These are phyloP conservation scores for Rhodotorula sp. DNA, from an alignment of 1,284 basidiomycete species.

Conservation along the genomic window DNA sequence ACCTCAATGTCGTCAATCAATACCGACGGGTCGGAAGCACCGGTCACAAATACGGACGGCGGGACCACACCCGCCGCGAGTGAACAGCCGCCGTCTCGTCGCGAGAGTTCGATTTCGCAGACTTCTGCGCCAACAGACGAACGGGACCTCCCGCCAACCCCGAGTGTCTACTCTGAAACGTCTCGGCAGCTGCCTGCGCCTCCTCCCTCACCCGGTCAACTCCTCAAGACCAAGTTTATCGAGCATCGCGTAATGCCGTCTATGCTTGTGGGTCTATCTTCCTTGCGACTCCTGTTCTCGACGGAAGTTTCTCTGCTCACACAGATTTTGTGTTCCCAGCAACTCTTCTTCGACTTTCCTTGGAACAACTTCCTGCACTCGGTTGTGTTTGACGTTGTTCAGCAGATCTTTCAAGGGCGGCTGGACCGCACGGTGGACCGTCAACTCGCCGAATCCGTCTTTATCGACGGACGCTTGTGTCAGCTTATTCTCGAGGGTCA, in stretches of 20 bases:
- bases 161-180: slow-evolving; percentile 23
- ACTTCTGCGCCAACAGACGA: not conserved
- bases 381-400: slow-evolving; percentile 92
- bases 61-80: not conserved
- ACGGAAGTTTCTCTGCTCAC: too few relatives aligned
- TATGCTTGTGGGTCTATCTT: slow-evolving; percentile 61
- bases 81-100: not conserved
- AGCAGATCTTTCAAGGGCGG: slow-evolving; percentile 88
- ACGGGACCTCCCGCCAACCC: slow-evolving; percentile 22
- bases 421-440: slow-evolving; percentile 73
- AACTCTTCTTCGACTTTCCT: slow-evolving; percentile 91
- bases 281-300: not conserved
- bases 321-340: slow-evolving; percentile 52
- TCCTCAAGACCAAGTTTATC: slow-evolving; percentile 72
- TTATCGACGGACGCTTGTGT: slow-evolving; percentile 74
- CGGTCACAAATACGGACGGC: not conserved
- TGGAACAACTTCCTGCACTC: slow-evolving; percentile 99
- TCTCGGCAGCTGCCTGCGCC: slow-evolving; percentile 13
- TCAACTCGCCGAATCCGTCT: slow-evolving; percentile 74
- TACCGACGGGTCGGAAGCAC: not conserved
- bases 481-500: slow-evolving; percentile 81
- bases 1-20: too few relatives aligned
- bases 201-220: slow-evolving; percentile 60
- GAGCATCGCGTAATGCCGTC: slow-evolving; percentile 68
- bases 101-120: slow-evolving; percentile 7